Evolutionary conservation across 345 rosid species (phyloP), one percentile per base, ranked within the genome.

Genomic region (Acer campestre): DNA sequence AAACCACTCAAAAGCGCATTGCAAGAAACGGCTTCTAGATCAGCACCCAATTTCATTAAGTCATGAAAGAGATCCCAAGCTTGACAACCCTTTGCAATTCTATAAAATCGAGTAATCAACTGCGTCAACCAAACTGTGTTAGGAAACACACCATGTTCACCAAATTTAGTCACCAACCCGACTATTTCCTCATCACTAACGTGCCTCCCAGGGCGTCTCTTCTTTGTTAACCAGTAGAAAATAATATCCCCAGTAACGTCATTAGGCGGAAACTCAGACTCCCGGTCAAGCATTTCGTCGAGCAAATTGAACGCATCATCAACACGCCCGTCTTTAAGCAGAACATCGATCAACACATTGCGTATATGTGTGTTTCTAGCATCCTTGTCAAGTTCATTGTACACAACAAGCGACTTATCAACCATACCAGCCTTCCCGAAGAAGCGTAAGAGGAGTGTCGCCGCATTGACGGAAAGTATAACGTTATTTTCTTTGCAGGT

Each of bases 281-380:
- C 84, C 17, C 42, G 76, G 0, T 82, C 79, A 65, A 90, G 90
- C 99, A 96, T 94, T 94, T 89, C 97, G 63, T 90, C 97, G 88
- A 96, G 89, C 94, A 92, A 82, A 79, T 91, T 88, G 70, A 91
- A 77, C 7, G 97, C 98, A 78, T 86, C 76, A 14, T 82, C 86
- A 5, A 75, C 75, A 49, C 86, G 84, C 29, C 88, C 90, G 31
- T 61, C 79, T 44, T 81, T 73, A 6, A 90, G 3, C 27, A 88
- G 17, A 18, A 67, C 75, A 2, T 77, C 78, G 1, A 92, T 80
- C 51, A 86, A 29, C 62, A 76, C 82, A 65, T 93, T 88, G 73
- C 88, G 80, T 27, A 89, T 75, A n/a, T 76, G 79, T 3, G 93
- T 76, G 74, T 74, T 90, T 59, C 80, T 87, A 70, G 67, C 7